Percentiles rank a stretch among this genome's conserved stretches.
phyloP scores from a whole-genome alignment of 306 rosid species.

The Cucurbita ficifolia region DNA sequence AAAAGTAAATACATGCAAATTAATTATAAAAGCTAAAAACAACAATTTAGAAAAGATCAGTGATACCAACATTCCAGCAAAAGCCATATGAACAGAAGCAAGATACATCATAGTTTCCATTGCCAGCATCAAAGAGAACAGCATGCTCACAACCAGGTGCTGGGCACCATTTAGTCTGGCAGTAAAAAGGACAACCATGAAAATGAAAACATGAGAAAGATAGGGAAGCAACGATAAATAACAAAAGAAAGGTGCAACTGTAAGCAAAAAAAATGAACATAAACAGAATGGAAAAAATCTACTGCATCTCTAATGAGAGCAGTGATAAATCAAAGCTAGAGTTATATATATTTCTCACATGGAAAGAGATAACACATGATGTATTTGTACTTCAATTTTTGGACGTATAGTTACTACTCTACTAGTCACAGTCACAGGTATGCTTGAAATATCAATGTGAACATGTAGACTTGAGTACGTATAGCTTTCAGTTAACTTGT shows the following conservation, averaged over 20 bases:
- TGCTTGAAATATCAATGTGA: not conserved
- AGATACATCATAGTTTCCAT: conserved; percentile 40
- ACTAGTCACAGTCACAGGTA: not conserved
- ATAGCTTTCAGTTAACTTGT: not conserved
- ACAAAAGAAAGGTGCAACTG: not conserved
- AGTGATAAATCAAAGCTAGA: not conserved
- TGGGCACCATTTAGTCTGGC: conserved; percentile 83
- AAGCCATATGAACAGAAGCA: conserved; percentile 57
- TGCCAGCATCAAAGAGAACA: conserved; percentile 43
- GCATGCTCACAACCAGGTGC: conserved; percentile 74
- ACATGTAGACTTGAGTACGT: not conserved
- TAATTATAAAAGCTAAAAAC: not conserved
- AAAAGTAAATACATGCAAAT: not conserved
- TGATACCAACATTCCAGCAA: conserved; percentile 49
- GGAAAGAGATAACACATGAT: not conserved
- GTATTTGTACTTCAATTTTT: not conserved
- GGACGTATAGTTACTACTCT: not conserved
- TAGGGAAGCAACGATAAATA: not conserved
- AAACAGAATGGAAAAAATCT: not conserved
- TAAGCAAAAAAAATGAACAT: not conserved
- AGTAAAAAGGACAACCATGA: not conserved
- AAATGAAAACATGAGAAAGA: not conserved
- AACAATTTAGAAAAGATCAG: not conserved
- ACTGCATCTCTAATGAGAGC: not conserved
- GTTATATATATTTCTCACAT: not conserved